Evolutionary conservation across 805 yeast species (phyloP).

Genomic region (Nakazawaea anatomiae): DNA sequence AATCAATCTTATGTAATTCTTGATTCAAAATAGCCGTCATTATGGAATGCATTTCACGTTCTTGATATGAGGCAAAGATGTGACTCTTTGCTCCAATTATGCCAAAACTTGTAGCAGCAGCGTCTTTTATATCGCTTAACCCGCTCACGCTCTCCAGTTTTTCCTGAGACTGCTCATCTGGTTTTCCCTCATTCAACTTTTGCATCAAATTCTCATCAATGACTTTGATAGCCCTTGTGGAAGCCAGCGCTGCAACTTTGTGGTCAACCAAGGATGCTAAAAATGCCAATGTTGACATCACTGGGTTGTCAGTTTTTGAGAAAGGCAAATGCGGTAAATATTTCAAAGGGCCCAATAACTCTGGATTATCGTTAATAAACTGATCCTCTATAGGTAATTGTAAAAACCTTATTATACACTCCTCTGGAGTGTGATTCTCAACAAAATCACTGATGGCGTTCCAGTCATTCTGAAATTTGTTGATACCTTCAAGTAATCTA

Average conservation of each 20-base stretch:
- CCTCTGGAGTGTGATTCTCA: constrained; percentile 66
- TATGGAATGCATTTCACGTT: constrained; percentile 63
- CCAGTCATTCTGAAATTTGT: constrained; percentile 71
- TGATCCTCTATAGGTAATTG: constrained; percentile 78
- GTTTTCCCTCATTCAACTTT: constrained; percentile 29
- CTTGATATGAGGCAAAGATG: constrained; percentile 74
- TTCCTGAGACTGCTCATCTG: constrained; percentile 5
- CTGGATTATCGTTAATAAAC: constrained; percentile 42
- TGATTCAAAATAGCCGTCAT: constrained; percentile 53
- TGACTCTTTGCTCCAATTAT: constrained; percentile 74
- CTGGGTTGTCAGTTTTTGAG: constrained; percentile 85
- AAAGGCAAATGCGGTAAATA: constrained; percentile 83
- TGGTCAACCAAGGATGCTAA: constrained; percentile 82
- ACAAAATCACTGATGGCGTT: constrained; percentile 61
- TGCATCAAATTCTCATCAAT: constrained; percentile 37
- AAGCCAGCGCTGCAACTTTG: constrained; percentile 78
- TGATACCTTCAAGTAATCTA: constrained; percentile 55
- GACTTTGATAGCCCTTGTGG: constrained; percentile 50
- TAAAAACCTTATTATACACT: constrained; percentile 75
- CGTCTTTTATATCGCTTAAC: constrained; percentile 40
- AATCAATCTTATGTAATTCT: constrained; percentile 56
- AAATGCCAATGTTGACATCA: constrained; percentile 87
- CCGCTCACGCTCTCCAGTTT: constrained; percentile 12
- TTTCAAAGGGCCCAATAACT: constrained; percentile 65
- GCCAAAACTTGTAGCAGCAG: constrained; percentile 67